These are phyloP conservation scores for Tetrahymena borealis DNA, from an alignment of 73 alveolate species.

Conservation along the genomic window DNA sequence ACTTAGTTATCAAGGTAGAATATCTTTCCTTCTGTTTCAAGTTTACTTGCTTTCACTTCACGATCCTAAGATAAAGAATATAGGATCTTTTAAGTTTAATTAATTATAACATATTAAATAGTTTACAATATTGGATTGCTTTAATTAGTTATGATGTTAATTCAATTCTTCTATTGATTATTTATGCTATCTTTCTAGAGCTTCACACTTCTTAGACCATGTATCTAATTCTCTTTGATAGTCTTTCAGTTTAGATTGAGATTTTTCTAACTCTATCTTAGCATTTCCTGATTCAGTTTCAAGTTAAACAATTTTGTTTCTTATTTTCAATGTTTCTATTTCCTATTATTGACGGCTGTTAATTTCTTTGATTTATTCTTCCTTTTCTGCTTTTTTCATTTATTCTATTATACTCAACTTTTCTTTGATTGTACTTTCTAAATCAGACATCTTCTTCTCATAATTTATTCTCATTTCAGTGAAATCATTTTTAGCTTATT, in stretches of 20 bases:
- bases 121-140: background rate
- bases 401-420: background rate
- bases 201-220: background rate
- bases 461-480: background rate
- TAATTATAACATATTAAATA: background rate
- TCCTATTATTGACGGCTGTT: background rate
- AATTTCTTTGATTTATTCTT: background rate
- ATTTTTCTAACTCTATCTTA: background rate
- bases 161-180: background rate
- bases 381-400: background rate
- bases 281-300: background rate
- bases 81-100: too few species aligned
- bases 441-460: background rate
- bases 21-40: background rate
- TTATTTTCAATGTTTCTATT: background rate
- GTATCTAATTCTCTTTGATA: background rate
- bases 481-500: background rate
- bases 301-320: background rate
- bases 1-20: background rate
- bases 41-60: background rate
- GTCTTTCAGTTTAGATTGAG: background rate
- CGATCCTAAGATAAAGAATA: background rate
- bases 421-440: background rate
- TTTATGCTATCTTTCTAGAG: background rate
- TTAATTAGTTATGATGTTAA: background rate